phyloP scores from a whole-genome alignment of 306 rosid genomes.

The Lathyrus sativus region DNA sequence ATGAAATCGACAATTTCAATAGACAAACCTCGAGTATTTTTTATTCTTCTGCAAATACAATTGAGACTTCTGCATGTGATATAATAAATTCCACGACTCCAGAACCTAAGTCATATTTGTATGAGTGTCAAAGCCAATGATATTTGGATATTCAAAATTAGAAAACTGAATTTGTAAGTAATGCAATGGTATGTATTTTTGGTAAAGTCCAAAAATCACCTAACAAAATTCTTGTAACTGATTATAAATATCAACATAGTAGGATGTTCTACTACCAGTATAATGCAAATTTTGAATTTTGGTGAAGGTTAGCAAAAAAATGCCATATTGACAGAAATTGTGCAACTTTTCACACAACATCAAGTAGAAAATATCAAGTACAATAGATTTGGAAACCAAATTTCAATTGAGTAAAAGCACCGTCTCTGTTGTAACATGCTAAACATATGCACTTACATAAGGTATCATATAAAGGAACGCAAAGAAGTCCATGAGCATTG shows the following conservation, averaged over 20 bases:
- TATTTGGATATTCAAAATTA: constrained; percentile 1
- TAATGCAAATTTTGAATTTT: constrained; percentile 6
- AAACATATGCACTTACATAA: constrained; percentile 63
- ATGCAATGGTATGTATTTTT: constrained; percentile 5
- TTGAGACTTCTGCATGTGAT: constrained; percentile 78
- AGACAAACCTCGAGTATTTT: constrained; percentile 78
- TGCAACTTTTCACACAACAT: constrained; percentile 25
- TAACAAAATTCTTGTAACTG: constrained; percentile 27
- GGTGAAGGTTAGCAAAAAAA: constrained; percentile 23
- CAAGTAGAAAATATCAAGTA: constrained; percentile 7
- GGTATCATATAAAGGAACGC: constrained; percentile 94
- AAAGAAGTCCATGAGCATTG: constrained; percentile 92
- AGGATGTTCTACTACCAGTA: too few relatives aligned
- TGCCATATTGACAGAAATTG: constrained; percentile 6
- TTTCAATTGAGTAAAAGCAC: constrained; percentile 20
- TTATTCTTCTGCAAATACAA: constrained; percentile 79
- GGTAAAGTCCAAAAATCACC: neutral
- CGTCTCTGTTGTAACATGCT: constrained; percentile 23
- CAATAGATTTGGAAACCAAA: constrained; percentile 29
- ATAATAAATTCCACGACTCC: constrained; percentile 86
- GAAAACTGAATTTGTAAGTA: constrained; percentile 10
- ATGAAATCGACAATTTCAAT: constrained; percentile 11
- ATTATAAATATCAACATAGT: too few relatives aligned
- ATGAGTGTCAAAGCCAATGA: constrained; percentile 37
- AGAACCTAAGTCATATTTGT: constrained; percentile 62